Evolutionary conservation across 305 asterid species (phyloP).

Genomic region (Fraxinus albicans): DNA sequence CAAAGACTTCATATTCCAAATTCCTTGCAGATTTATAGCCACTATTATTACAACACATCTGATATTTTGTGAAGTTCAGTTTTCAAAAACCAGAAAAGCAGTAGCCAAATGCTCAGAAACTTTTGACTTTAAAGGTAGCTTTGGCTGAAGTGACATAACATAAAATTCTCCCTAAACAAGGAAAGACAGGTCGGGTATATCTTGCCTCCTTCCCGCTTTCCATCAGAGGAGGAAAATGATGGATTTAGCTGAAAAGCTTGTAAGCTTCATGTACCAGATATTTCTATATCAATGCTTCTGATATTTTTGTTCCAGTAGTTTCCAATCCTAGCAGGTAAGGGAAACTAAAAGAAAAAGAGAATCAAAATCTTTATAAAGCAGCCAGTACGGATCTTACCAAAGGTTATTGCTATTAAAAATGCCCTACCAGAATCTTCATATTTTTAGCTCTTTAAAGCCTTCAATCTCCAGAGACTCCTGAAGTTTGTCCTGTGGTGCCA

Average conservation of each 20-base stretch:
- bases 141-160: slow-evolving; percentile 30
- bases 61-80: slow-evolving; percentile 11
- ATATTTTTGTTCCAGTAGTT: neutral
- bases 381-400: slow-evolving; percentile 20
- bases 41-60: slow-evolving; percentile 14
- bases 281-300: neutral
- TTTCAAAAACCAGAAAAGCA: slow-evolving; percentile 19
- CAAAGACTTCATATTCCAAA: neutral
- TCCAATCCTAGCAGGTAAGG: slow-evolving; percentile 6
- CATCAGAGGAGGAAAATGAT: neutral
- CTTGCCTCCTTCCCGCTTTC: neutral
- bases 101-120: slow-evolving; percentile 25
- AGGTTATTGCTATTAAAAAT: slow-evolving; percentile 27
- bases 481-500: slow-evolving; percentile 36
- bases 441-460: slow-evolving; percentile 48
- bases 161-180: slow-evolving; percentile 5
- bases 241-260: neutral
- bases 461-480: slow-evolving; percentile 36
- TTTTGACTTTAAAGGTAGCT: slow-evolving; percentile 22
- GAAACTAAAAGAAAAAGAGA: slow-evolving; percentile 2
- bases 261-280: slow-evolving; percentile 1
- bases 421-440: slow-evolving; percentile 29
- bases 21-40: slow-evolving; percentile 1
- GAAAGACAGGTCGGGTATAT: neutral
- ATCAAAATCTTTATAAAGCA: slow-evolving; percentile 32